phyloP scores from a whole-genome alignment of 306 rosid genomes.

The Macrotyloma uniflorum region DNA sequence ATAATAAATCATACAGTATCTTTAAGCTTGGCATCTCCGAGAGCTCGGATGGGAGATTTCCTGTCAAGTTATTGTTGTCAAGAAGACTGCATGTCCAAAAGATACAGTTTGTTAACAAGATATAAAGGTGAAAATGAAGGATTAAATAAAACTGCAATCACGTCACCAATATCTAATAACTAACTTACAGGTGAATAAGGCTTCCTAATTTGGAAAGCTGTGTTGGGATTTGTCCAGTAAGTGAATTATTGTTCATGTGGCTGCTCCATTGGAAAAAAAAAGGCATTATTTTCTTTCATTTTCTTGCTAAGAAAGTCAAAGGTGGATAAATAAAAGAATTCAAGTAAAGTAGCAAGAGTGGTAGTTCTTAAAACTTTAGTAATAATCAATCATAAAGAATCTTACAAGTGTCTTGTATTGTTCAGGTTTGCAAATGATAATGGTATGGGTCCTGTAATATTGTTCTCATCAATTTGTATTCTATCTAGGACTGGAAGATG shows the following conservation, averaged over 20 bases:
- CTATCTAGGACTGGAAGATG: conserved; percentile 60
- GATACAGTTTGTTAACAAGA: conserved; percentile 31
- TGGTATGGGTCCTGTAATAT: conserved; percentile 76
- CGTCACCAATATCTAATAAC: background rate
- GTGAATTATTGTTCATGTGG: conserved; percentile 98
- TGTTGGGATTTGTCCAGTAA: conserved; percentile 77
- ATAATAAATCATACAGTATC: conserved; percentile 51
- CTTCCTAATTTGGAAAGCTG: conserved; percentile 60
- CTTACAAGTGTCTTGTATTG: conserved; percentile 73
- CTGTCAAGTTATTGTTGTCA: conserved; percentile 88
- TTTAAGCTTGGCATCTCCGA: conserved; percentile 55
- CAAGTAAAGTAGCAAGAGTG: background rate
- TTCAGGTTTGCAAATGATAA: conserved; percentile 68
- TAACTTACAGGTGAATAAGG: conserved; percentile 85
- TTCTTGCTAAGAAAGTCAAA: conserved; percentile 1
- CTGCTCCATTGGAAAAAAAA: conserved; percentile 52
- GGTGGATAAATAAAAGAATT: conserved; percentile 1
- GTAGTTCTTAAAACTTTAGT: background rate
- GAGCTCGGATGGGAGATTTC: conserved; percentile 72
- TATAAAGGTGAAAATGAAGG: background rate
- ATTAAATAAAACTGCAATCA: conserved; percentile 5
- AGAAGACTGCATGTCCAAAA: conserved; percentile 73
- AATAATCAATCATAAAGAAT: conserved; percentile 37
- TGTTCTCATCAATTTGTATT: conserved; percentile 78
- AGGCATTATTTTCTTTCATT: conserved; percentile 28